These are phyloP conservation scores for Pseudogymnoascus sp. DNA, from an alignment of 2,329 filamentous ascomycete genomes.

Conservation along the genomic window DNA sequence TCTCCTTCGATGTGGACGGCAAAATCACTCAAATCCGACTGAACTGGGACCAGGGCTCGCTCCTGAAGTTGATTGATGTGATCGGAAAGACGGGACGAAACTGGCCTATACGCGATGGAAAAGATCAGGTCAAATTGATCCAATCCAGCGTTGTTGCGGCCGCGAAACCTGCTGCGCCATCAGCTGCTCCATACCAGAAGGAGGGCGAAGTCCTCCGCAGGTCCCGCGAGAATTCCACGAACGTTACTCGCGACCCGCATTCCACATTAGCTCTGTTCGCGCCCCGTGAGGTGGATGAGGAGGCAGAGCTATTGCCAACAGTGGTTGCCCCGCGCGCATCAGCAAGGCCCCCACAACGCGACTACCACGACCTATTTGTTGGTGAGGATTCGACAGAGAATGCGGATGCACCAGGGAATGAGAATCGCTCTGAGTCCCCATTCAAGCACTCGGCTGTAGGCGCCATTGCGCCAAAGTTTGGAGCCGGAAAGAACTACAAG, in stretches of 20 bases:
- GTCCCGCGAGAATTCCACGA: slow-evolving; percentile 44
- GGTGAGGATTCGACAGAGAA: slow-evolving; percentile 31
- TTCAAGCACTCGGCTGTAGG: slow-evolving; percentile 6
- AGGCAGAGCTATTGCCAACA: slow-evolving; percentile 34
- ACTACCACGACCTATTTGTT: slow-evolving; percentile 62
- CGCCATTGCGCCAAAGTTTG: slow-evolving; percentile 41
- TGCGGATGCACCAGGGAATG: slow-evolving; percentile 17
- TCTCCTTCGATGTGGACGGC: slow-evolving; percentile 65
- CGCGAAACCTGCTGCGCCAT: slow-evolving; percentile 31
- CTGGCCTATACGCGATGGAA: slow-evolving; percentile 87
- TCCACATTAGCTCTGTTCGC: slow-evolving; percentile 68
- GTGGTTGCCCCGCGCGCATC: slow-evolving; percentile 56
- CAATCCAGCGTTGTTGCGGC: slow-evolving; percentile 47
- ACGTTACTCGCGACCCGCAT: slow-evolving; percentile 53
- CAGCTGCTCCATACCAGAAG: slow-evolving; percentile 24
- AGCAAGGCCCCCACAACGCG: slow-evolving; percentile 59
- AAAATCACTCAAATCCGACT: slow-evolving; percentile 83
- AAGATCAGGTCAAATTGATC: slow-evolving; percentile 74
- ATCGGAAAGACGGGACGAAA: slow-evolving; percentile 85
- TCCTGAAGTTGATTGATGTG: slow-evolving; percentile 87
- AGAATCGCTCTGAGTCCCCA: slow-evolving; percentile 20
- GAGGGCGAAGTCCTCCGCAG: slow-evolving; percentile 34
- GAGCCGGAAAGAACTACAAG: slow-evolving; percentile 53
- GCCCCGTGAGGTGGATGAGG: slow-evolving; percentile 53
- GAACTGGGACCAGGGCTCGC: slow-evolving; percentile 89